Evolutionary conservation across 257 asterid species (phyloP).

Genomic region (Solanum lycopersicoides): DNA sequence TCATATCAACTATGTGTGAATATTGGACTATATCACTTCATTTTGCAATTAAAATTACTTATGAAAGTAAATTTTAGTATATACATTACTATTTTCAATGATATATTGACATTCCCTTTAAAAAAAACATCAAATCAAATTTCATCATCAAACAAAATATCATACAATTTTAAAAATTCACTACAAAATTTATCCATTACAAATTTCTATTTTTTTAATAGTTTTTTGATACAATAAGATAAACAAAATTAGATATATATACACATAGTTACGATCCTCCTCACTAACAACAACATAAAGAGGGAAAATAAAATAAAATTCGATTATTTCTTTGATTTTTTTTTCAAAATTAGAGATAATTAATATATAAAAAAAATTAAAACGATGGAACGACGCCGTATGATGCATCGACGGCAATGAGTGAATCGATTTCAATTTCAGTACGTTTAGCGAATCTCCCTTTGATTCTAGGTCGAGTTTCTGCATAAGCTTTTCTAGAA

Average conservation of each 20-base stretch:
- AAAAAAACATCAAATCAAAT: too few species aligned
- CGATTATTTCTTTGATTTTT: too few species aligned
- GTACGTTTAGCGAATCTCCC: constrained; percentile 70
- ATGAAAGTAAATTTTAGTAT: too few species aligned
- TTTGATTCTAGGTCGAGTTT: constrained; percentile 72
- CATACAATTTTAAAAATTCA: too few species aligned
- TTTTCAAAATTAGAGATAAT: neutral
- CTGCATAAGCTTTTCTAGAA: constrained; percentile 80
- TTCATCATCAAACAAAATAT: too few species aligned
- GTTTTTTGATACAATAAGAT: neutral
- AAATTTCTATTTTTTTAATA: neutral
- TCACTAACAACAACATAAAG: neutral
- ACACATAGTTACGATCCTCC: neutral
- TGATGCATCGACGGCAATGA: constrained; percentile 20
- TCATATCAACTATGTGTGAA: neutral
- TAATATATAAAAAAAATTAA: neutral
- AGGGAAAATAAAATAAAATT: neutral
- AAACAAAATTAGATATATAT: neutral
- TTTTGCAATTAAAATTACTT: too few species aligned
- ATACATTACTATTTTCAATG: too few species aligned
- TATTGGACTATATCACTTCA: neutral
- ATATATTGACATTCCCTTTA: too few species aligned
- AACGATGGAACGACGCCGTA: constrained; percentile 57
- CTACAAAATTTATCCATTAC: neutral
- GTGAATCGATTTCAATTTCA: constrained; percentile 46